Evolutionary conservation across 495 filamentous ascomycete genomes (phyloP).

Genomic region (Xylaria curta): DNA sequence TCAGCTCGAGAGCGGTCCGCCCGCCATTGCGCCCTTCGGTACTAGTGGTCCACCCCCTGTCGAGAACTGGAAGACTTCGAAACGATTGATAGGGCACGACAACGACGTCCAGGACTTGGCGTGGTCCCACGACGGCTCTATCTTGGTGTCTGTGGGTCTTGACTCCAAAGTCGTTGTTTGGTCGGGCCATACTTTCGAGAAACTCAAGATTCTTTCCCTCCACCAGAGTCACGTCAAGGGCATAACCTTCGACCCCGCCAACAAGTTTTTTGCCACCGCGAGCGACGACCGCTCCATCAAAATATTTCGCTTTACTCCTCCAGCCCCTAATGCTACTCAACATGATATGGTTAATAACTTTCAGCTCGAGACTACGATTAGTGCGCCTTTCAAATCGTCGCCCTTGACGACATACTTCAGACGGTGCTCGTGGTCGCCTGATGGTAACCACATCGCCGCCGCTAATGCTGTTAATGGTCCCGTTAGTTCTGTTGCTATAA

Average conservation of each 20-base stretch:
- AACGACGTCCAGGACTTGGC: conserved; percentile 98
- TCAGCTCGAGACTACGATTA: conserved; percentile 84
- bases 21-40: conserved; percentile 62
- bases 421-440: conserved; percentile 94
- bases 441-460: conserved; percentile 95
- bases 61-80: conserved; percentile 95
- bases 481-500: conserved; percentile 95
- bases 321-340: conserved; percentile 86
- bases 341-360: conserved; percentile 97
- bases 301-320: conserved; percentile 92
- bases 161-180: conserved; percentile 98
- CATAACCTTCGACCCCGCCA: conserved; percentile 96
- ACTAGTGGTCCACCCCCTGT: conserved; percentile 90
- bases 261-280: conserved; percentile 98
- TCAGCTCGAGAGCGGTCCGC: conserved; percentile 80
- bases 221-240: conserved; percentile 99
- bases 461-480: conserved; percentile 97
- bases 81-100: conserved; percentile 92
- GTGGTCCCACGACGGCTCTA: conserved; percentile 95
- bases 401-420: conserved; percentile 97
- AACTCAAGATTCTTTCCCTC: conserved; percentile 86
- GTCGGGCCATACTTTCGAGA: conserved; percentile 98
- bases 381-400: conserved; percentile 80
- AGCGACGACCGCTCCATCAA: conserved; percentile 97
- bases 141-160: conserved; percentile 92